These are phyloP conservation scores for Colletotrichum sp. DNA, from an alignment of 2,329 filamentous ascomycete genomes.

Conservation along the genomic window DNA sequence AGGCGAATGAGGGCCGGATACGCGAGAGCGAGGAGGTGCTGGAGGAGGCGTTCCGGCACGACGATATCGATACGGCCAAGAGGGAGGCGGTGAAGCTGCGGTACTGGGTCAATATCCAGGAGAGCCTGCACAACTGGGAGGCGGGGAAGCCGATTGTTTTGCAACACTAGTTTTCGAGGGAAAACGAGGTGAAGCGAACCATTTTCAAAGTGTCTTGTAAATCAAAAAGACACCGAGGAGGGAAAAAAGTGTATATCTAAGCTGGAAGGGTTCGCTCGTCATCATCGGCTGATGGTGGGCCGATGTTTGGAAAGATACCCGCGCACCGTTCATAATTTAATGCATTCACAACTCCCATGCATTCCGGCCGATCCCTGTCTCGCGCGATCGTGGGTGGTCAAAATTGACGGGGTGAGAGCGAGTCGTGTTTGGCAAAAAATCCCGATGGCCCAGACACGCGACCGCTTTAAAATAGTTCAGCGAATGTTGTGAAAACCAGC, in stretches of 20 bases:
- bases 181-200: background rate
- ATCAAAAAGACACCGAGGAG: background rate
- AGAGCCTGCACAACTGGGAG: conserved; percentile 85
- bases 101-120: conserved; percentile 90
- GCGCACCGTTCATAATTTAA: background rate
- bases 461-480: background rate
- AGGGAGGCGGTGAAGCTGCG: conserved; percentile 77
- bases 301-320: conserved; percentile 18
- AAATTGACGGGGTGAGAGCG: background rate
- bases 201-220: background rate
- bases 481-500: background rate
- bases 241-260: background rate
- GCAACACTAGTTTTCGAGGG: conserved; percentile 43
- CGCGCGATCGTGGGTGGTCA: background rate
- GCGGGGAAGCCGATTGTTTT: conserved; percentile 67
- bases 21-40: conserved; percentile 65
- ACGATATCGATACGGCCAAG: conserved; percentile 71
- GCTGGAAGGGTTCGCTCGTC: conserved; percentile 1
- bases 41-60: conserved; percentile 67
- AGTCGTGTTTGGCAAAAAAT: conserved; percentile 15
- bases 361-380: background rate
- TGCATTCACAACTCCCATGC: background rate
- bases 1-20: conserved; percentile 73
- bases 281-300: conserved; percentile 21
- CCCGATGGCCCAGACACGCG: background rate